Conservation (phyloP, 2,329 filamentous ascomycete species). For the Colletotrichum sp. region DNA sequence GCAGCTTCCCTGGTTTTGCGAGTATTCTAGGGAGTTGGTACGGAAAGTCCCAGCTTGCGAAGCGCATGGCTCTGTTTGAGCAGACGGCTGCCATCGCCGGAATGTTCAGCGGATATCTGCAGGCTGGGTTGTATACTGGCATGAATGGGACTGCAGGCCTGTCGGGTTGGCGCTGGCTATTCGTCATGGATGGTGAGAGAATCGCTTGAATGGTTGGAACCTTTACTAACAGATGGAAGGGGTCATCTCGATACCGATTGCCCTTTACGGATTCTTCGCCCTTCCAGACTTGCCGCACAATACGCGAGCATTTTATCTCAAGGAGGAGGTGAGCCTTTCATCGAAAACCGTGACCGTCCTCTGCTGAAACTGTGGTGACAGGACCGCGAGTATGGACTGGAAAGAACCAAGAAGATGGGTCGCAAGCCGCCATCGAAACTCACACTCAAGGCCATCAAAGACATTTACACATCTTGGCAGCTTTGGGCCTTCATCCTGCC, state of each 20-base stretch:
- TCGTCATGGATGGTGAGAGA: conserved; percentile 39
- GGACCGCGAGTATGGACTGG: conserved; percentile 23
- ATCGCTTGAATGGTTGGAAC: background rate
- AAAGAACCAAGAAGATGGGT: conserved; percentile 25
- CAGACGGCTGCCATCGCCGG: conserved; percentile 56
- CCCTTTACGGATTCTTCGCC: conserved; percentile 25
- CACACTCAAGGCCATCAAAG: conserved; percentile 9
- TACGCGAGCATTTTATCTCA: conserved; percentile 20
- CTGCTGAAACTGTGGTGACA: no score
- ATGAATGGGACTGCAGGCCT: conserved; percentile 35
- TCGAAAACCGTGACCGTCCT: no score
- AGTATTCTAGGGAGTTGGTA: conserved; percentile 52
- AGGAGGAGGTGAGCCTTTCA: background rate
- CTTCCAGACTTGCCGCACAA: conserved; percentile 24
- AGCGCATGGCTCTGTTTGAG: conserved; percentile 53
- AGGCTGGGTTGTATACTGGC: conserved; percentile 53
- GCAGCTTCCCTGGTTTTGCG: conserved; percentile 26
- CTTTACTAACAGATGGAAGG: background rate
- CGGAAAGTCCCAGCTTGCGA: conserved; percentile 43
- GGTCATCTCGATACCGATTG: conserved; percentile 25
- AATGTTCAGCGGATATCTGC: conserved; percentile 64
- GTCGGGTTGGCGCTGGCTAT: conserved; percentile 43
- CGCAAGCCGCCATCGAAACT: conserved; percentile 17
- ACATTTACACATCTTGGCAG: conserved; percentile 19
- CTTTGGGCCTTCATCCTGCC: conserved; percentile 24